Evolutionary conservation across 1,284 basidiomycete species (phyloP).

Genomic region (Athelia psychrophila): DNA sequence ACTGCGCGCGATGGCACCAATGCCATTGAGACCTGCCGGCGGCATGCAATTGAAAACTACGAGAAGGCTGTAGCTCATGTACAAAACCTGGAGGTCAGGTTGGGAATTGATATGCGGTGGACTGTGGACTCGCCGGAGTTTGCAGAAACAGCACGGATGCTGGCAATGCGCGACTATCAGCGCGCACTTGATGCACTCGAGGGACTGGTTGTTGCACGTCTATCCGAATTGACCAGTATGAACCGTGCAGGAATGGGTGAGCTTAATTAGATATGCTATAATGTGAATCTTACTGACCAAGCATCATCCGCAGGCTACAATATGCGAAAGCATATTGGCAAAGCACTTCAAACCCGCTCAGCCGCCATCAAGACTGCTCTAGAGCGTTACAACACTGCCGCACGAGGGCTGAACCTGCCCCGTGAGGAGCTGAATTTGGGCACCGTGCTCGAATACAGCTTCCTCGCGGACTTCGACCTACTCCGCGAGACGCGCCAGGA

Average conservation of each 20-base stretch:
- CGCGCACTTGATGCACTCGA: slow-evolving; percentile 15
- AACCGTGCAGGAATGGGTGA: neutral
- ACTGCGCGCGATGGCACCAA: neutral
- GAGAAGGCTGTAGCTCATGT: slow-evolving; percentile 13
- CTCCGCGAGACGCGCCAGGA: slow-evolving; percentile 22
- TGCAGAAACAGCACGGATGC: slow-evolving; percentile 13
- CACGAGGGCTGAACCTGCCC: slow-evolving; percentile 14
- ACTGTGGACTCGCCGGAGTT: slow-evolving; percentile 13
- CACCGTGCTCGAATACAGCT: slow-evolving; percentile 17
- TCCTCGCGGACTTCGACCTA: slow-evolving; percentile 25
- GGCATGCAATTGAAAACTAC: slow-evolving; percentile 15
- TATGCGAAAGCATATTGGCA: slow-evolving; percentile 10
- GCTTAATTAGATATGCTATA: neutral
- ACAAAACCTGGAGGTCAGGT: slow-evolving; percentile 18
- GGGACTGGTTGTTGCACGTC: slow-evolving; percentile 12
- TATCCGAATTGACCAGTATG: slow-evolving; percentile 9
- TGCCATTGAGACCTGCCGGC: slow-evolving; percentile 11
- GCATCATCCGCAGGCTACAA: slow-evolving; percentile 14
- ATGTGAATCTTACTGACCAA: neutral
- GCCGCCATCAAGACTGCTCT: slow-evolving; percentile 9
- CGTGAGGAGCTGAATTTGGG: slow-evolving; percentile 14
- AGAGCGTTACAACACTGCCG: slow-evolving; percentile 12
- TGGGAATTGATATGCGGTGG: slow-evolving; percentile 9
- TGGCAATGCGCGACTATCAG: slow-evolving; percentile 6
- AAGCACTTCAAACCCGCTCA: slow-evolving; percentile 9